phyloP scores from a whole-genome alignment of 768 basidiomycete species.

The Kwoniella botswanensis region DNA sequence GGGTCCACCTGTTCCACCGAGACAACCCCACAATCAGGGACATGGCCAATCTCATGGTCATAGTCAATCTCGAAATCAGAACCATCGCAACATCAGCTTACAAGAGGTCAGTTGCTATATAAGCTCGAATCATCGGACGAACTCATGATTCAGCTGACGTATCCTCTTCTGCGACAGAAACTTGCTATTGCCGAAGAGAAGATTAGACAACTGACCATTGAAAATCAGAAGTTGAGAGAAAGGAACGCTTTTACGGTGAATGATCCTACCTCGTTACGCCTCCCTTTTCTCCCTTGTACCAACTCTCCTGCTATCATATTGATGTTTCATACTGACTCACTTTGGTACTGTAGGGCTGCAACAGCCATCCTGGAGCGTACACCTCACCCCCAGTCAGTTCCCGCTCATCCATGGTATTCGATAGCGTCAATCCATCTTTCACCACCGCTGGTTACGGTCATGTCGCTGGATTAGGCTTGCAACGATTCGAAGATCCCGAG shows the following conservation, averaged over 20 bases:
- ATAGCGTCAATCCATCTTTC: constrained; percentile 19
- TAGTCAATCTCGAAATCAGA: neutral
- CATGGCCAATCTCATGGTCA: neutral
- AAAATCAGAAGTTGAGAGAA: constrained; percentile 38
- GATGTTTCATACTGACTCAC: too few species aligned
- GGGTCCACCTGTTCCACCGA: constrained; percentile 33
- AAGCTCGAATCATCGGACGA: too few species aligned
- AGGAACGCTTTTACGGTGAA: constrained; percentile 4
- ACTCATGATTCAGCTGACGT: neutral
- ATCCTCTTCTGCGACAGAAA: constrained; percentile 1
- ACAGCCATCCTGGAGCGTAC: neutral
- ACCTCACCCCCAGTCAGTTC: constrained; percentile 3
- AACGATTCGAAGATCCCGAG: constrained; percentile 25
- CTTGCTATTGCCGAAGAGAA: constrained; percentile 31
- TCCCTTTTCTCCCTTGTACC: too few species aligned
- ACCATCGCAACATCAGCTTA: constrained; percentile 18
- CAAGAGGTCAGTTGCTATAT: constrained; percentile 31
- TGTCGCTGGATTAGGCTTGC: constrained; percentile 14
- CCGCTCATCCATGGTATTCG: constrained; percentile 21
- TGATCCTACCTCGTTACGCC: too few species aligned
- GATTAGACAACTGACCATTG: constrained; percentile 36
- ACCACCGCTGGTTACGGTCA: constrained; percentile 11
- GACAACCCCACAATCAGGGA: neutral
- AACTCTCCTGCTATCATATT: too few species aligned
- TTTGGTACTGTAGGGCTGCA: neutral